phyloP scores from a whole-genome alignment of 148 eudicot species.

The Spergularia marina region DNA sequence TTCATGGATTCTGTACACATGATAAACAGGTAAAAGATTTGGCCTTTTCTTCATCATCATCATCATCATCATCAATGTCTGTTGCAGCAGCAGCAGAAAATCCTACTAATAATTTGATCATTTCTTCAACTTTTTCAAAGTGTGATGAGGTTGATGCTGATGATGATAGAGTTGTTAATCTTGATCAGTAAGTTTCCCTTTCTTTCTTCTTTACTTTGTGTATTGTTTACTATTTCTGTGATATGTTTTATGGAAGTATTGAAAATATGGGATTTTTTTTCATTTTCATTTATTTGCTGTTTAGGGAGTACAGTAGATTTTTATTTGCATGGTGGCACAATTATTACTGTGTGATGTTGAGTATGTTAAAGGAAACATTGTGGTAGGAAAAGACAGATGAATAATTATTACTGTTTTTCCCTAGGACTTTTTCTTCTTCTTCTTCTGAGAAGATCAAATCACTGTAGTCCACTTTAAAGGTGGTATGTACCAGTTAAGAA shows the following conservation, averaged over 20 bases:
- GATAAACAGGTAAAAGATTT: slow-evolving; percentile 10
- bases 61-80: slow-evolving; percentile 26
- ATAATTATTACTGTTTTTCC: neutral
- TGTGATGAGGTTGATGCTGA: slow-evolving; percentile 28
- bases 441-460: neutral
- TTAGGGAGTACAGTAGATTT: neutral
- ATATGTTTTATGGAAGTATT: too few species aligned
- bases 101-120: slow-evolving; percentile 9
- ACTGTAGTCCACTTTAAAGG: neutral
- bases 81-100: slow-evolving; percentile 18
- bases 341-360: slow-evolving; percentile 17
- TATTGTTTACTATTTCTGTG: too few species aligned
- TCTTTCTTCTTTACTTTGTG: too few species aligned
- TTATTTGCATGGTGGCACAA: slow-evolving; percentile 23
- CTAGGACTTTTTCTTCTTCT: neutral
- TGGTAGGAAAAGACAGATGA: neutral
- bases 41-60: neutral
- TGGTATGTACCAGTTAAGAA: too few species aligned
- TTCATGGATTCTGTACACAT: slow-evolving; percentile 35
- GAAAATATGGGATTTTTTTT: neutral
- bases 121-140: slow-evolving; percentile 9
- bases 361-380: neutral
- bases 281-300: neutral
- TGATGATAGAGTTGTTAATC: slow-evolving; percentile 43
- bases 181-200: slow-evolving; percentile 71